These are phyloP conservation scores for Sporothrix protearum DNA, from an alignment of 2,329 filamentous ascomycete genomes.

Conservation along the genomic window DNA sequence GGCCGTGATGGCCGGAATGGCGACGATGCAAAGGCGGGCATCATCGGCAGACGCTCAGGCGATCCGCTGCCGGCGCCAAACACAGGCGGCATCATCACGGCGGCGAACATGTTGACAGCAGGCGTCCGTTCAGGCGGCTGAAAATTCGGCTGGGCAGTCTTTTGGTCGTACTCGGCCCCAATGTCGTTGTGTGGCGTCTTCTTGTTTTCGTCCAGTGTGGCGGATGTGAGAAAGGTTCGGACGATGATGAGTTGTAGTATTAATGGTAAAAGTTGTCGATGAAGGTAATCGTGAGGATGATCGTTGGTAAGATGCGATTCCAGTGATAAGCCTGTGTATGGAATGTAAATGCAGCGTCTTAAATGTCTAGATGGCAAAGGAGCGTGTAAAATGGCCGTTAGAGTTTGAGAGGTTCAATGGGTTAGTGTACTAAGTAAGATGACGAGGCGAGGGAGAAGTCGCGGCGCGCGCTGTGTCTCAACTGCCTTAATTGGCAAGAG, in stretches of 20 bases:
- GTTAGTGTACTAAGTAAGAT: not conserved
- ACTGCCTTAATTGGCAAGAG: not conserved
- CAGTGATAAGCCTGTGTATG: not conserved
- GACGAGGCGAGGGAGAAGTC: not conserved
- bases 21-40: slow-evolving; percentile 38
- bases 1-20: slow-evolving; percentile 46
- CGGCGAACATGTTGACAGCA: slow-evolving; percentile 25
- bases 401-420: not conserved
- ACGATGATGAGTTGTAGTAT: not conserved
- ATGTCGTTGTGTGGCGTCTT: not conserved
- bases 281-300: not conserved
- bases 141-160: not conserved
- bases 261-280: not conserved
- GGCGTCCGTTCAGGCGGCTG: too few species aligned
- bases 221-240: not conserved
- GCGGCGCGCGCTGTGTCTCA: slow-evolving; percentile 11
- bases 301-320: not conserved
- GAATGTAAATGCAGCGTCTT: slow-evolving; percentile 7
- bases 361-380: not conserved
- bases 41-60: slow-evolving; percentile 41
- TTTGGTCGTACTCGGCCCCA: not conserved
- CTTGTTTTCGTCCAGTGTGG: slow-evolving; percentile 8
- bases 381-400: not conserved
- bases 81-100: slow-evolving; percentile 20
- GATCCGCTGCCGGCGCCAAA: slow-evolving; percentile 33